A percentile compares a stretch with the other conserved stretches of the same genome.
Evolutionary conservation across 2,329 filamentous ascomycete species (phyloP).

Genomic region (Scortechinia acanthostroma): DNA sequence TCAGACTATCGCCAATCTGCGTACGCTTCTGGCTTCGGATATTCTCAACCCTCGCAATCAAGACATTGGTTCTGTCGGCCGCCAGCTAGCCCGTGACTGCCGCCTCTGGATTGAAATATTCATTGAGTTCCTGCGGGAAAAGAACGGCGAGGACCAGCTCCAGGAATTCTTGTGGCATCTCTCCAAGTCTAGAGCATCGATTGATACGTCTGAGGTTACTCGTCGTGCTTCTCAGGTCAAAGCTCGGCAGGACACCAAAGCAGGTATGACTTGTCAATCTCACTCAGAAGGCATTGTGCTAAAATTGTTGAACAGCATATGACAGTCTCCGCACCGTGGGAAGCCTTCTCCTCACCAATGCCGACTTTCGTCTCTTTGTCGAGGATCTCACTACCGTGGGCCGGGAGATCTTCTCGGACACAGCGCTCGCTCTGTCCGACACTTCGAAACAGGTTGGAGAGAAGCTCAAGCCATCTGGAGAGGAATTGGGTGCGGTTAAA

Average conservation of each 20-base stretch:
- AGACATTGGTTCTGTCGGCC: conserved; percentile 52
- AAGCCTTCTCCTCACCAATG: conserved; percentile 55
- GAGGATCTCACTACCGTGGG: conserved; percentile 53
- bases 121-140: conserved; percentile 53
- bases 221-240: conserved; percentile 31
- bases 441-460: conserved; percentile 35
- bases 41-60: conserved; percentile 50
- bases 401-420: conserved; percentile 58
- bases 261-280: not conserved
- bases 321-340: conserved; percentile 57
- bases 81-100: conserved; percentile 46
- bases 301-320: conserved; percentile 39
- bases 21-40: conserved; percentile 52
- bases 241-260: not conserved
- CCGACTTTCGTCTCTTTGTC: conserved; percentile 59
- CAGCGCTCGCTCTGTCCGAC: conserved; percentile 48
- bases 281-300: conserved; percentile 44
- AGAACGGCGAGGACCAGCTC: conserved; percentile 57
- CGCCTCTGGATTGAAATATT: conserved; percentile 51
- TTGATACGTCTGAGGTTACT: conserved; percentile 45
- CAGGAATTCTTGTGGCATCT: conserved; percentile 62
- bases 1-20: conserved; percentile 54
- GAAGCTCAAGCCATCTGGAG: not conserved
- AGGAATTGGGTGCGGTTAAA: not conserved
- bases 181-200: conserved; percentile 42